These are phyloP conservation scores for Rhodotorula sp. DNA, from an alignment of 1,284 basidiomycete species.

Conservation along the genomic window DNA sequence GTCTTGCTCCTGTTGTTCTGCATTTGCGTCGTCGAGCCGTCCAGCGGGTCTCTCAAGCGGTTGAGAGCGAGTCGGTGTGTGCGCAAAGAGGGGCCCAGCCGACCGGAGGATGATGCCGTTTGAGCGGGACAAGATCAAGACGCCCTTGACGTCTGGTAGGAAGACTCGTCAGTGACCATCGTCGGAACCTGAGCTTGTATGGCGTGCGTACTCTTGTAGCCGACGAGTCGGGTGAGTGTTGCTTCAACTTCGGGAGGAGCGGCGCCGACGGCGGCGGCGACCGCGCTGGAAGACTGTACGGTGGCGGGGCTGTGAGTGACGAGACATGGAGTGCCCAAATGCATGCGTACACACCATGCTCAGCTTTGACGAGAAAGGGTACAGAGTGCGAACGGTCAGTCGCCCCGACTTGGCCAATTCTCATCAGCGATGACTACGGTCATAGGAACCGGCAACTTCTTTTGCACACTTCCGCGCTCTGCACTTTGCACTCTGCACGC, in stretches of 20 bases:
- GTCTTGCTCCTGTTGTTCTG: too few species aligned
- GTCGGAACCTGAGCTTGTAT: neutral
- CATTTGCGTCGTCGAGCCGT: neutral
- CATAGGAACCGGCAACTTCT: too few species aligned
- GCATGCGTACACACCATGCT: too few species aligned
- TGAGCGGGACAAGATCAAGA: slow-evolving; percentile 64
- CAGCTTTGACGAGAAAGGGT: too few species aligned
- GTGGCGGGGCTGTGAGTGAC: neutral
- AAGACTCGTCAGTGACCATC: neutral
- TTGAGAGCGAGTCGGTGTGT: slow-evolving; percentile 52
- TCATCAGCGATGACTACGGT: too few species aligned
- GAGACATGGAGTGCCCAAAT: too few species aligned
- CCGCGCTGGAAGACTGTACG: neutral
- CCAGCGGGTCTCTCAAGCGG: slow-evolving; percentile 59
- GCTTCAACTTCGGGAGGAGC: slow-evolving; percentile 72
- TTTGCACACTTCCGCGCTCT: too few species aligned
- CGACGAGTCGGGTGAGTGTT: slow-evolving; percentile 69
- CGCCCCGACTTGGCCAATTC: too few species aligned
- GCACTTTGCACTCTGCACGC: too few species aligned
- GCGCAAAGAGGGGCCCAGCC: slow-evolving; percentile 80
- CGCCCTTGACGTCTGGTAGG: slow-evolving; percentile 65
- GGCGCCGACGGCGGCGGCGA: slow-evolving; percentile 44
- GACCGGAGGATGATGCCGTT: slow-evolving; percentile 68
- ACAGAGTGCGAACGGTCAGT: too few species aligned
- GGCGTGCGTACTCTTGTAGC: slow-evolving; percentile 63